Evolutionary conservation across 805 yeast genomes (phyloP).

Genomic region (Pichia manshurica): DNA sequence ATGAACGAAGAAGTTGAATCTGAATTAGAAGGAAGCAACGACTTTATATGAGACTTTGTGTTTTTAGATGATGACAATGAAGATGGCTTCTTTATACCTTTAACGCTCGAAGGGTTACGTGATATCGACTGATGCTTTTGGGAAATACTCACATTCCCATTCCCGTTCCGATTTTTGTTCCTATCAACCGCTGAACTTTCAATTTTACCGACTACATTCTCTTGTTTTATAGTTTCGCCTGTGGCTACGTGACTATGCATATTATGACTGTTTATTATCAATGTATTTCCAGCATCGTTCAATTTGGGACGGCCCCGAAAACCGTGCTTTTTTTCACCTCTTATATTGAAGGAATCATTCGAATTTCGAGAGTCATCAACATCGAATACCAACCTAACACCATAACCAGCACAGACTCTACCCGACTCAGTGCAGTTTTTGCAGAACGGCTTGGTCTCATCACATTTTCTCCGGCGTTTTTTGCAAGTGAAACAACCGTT

Average conservation of each 20-base stretch:
- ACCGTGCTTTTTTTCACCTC: conserved; percentile 36
- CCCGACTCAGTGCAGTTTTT: conserved; percentile 41
- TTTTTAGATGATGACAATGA: too few species aligned
- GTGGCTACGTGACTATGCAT: too few species aligned
- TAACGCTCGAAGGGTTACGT: too few species aligned
- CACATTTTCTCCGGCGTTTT: conserved; percentile 49
- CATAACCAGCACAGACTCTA: conserved; percentile 46
- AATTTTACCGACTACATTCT: too few species aligned
- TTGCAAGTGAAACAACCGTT: conserved; percentile 59
- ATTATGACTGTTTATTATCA: neutral
- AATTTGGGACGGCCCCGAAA: conserved; percentile 41
- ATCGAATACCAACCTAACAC: conserved; percentile 42
- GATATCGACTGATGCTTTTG: too few species aligned
- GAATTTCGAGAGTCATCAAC: conserved; percentile 41
- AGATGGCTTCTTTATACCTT: too few species aligned
- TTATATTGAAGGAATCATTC: conserved; percentile 16
- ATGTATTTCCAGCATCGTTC: neutral
- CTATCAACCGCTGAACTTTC: too few species aligned
- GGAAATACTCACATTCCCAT: too few species aligned
- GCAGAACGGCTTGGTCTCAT: conserved; percentile 49
- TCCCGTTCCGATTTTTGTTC: too few species aligned
- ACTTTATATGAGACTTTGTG: neutral
- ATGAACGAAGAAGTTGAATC: too few species aligned
- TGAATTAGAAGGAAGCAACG: neutral
- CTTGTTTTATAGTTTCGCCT: too few species aligned